phyloP scores from a whole-genome alignment of 306 rosid species.

The Canavalia ensiformis region DNA sequence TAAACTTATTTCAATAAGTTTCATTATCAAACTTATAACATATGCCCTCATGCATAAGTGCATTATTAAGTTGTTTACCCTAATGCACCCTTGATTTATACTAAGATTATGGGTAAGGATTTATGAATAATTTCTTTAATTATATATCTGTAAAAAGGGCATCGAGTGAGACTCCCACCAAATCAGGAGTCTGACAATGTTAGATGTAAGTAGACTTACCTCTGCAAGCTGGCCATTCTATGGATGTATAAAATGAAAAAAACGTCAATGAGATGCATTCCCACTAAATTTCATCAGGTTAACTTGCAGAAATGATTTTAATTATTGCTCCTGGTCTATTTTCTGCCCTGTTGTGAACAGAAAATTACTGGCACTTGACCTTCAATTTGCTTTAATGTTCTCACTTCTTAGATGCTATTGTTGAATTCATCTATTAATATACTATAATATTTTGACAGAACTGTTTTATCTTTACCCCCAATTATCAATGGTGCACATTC shows the following conservation, averaged over 20 bases:
- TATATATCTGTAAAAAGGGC: too few relatives aligned
- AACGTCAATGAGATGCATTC: background rate
- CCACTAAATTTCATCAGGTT: constrained; percentile 4
- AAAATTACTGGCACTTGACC: background rate
- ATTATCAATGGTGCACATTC: constrained; percentile 95
- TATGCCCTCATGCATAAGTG: too few relatives aligned
- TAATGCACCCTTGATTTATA: too few relatives aligned
- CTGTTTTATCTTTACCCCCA: constrained; percentile 93
- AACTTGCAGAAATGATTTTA: constrained; percentile 31
- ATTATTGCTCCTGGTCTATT: constrained; percentile 5
- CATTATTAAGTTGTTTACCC: too few relatives aligned
- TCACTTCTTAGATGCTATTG: background rate
- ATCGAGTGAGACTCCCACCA: background rate
- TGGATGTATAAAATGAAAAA: constrained; percentile 16
- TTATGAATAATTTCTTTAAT: too few relatives aligned
- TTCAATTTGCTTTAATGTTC: constrained; percentile 32
- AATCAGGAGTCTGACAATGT: background rate
- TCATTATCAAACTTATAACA: too few relatives aligned
- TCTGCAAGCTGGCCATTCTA: background rate
- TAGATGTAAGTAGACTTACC: background rate
- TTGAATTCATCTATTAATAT: constrained; percentile 40
- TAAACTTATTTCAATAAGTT: too few relatives aligned
- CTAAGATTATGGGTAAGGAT: too few relatives aligned
- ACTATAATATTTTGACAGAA: constrained; percentile 58
- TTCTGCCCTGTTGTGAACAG: constrained; percentile 9